phyloP scores from a whole-genome alignment of 108 stramenopile species.

The Discostella stelligeroides region DNA sequence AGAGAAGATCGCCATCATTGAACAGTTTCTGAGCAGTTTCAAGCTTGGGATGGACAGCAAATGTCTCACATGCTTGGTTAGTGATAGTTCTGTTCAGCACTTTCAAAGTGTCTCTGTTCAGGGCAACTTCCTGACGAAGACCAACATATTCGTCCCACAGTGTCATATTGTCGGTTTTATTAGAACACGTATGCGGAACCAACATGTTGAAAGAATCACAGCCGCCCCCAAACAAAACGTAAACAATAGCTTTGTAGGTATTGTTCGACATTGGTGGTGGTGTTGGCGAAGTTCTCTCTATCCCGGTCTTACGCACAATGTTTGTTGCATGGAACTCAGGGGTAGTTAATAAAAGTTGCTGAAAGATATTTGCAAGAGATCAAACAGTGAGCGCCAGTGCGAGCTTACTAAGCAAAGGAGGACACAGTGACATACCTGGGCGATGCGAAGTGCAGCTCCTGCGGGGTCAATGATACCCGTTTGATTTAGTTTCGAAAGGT shows the following conservation, averaged over 20 bases:
- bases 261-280: slow-evolving; percentile 17
- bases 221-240: slow-evolving; percentile 55
- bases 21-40: slow-evolving; percentile 53
- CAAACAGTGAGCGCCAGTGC: background rate
- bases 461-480: background rate
- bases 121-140: slow-evolving; percentile 46
- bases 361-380: background rate
- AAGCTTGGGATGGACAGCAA: slow-evolving; percentile 61
- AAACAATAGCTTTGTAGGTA: slow-evolving; percentile 64
- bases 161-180: slow-evolving; percentile 22
- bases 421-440: slow-evolving; percentile 27
- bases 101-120: slow-evolving; percentile 20
- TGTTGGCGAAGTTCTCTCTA: slow-evolving; percentile 9
- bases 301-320: slow-evolving; percentile 27
- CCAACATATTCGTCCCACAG: slow-evolving; percentile 35
- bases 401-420: background rate
- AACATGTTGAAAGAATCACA: slow-evolving; percentile 63
- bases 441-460: slow-evolving; percentile 35
- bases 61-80: slow-evolving; percentile 60
- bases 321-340: slow-evolving; percentile 62
- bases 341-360: slow-evolving; percentile 37
- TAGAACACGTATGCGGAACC: slow-evolving; percentile 46
- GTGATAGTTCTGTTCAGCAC: slow-evolving; percentile 31
- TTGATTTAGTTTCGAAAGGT: slow-evolving; percentile 16
- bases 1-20: slow-evolving; percentile 63